A percentile compares a stretch with the other conserved stretches of the same genome.
These are phyloP conservation scores for Chenopodium suecicum DNA, from an alignment of 148 eudicot species.

Conservation along the genomic window DNA sequence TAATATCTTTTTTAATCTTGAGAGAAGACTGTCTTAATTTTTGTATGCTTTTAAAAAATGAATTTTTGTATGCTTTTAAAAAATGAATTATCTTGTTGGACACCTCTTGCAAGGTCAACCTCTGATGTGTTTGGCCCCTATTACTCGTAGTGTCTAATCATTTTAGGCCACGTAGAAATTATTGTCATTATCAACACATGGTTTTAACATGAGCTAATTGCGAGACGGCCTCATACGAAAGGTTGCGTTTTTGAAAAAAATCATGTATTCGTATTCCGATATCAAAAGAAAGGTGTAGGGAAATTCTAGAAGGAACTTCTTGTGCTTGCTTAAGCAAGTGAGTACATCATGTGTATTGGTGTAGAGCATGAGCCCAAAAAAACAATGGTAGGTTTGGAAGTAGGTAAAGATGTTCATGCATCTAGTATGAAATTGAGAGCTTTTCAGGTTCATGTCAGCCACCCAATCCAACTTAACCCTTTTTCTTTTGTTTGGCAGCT, in stretches of 20 bases:
- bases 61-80: no score
- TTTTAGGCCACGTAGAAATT: no score
- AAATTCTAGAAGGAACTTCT: background rate
- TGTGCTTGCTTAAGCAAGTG: conserved; percentile 8
- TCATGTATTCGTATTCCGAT: background rate
- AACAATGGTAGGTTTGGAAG: conserved; percentile 18
- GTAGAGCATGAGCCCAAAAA: conserved; percentile 15
- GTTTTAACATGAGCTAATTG: no score
- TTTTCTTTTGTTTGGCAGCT: conserved; percentile 12
- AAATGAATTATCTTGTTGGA: no score
- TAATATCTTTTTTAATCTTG: no score
- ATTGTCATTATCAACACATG: no score
- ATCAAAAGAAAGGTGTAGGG: background rate
- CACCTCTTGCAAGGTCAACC: no score
- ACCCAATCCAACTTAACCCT: conserved; percentile 17
- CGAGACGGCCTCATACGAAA: no score
- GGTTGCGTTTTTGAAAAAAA: background rate
- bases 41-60: no score
- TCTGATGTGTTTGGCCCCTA: no score
- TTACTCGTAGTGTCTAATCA: no score
- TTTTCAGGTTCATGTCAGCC: background rate
- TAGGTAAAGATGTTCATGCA: conserved; percentile 30
- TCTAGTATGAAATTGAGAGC: background rate
- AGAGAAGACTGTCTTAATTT: no score
- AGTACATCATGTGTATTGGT: conserved; percentile 22